Percentiles rank a stretch among this genome's conserved stretches.
Evolutionary conservation across 192 early-diverging fungal genomes (phyloP).

Genomic region (Rhizoclosmatium sp.): DNA sequence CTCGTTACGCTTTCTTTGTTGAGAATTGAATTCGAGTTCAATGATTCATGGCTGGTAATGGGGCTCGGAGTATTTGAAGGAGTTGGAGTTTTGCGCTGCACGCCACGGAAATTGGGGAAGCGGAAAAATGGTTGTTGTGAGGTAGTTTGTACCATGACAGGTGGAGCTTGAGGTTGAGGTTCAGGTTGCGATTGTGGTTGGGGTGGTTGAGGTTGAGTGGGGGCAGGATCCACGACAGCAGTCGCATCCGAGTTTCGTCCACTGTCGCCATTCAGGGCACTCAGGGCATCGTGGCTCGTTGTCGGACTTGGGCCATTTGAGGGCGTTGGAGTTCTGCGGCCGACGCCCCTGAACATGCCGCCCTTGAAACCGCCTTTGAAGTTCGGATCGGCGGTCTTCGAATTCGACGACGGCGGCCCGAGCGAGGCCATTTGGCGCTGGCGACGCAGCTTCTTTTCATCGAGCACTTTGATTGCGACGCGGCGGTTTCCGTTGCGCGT

Average conservation of each 20-base stretch:
- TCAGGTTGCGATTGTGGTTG: not conserved
- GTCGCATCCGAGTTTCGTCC: slow-evolving; percentile 42
- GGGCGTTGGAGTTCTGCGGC: slow-evolving; percentile 59
- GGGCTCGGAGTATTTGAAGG: too few relatives aligned
- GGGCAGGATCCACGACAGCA: slow-evolving; percentile 22
- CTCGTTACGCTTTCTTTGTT: too few relatives aligned
- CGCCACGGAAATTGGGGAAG: too few relatives aligned
- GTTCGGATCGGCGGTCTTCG: not conserved
- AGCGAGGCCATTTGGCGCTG: slow-evolving; percentile 68
- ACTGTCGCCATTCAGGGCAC: slow-evolving; percentile 7
- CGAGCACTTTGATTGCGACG: slow-evolving; percentile 96
- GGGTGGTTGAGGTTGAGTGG: slow-evolving; percentile 46
- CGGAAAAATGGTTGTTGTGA: too few relatives aligned
- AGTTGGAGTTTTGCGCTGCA: too few relatives aligned
- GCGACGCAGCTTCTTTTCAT: slow-evolving; percentile 79
- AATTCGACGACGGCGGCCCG: slow-evolving; percentile 27
- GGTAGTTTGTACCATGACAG: too few relatives aligned
- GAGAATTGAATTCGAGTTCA: too few relatives aligned
- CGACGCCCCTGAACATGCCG: slow-evolving; percentile 44
- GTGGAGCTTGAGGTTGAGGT: not conserved
- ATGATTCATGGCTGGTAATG: too few relatives aligned
- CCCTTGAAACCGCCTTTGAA: slow-evolving; percentile 5
- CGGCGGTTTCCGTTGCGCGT: not conserved
- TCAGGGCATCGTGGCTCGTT: too few relatives aligned
- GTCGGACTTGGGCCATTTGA: too few relatives aligned